These are phyloP conservation scores for Leptographium lundbergii DNA, from an alignment of 2,329 filamentous ascomycete genomes.

Conservation along the genomic window DNA sequence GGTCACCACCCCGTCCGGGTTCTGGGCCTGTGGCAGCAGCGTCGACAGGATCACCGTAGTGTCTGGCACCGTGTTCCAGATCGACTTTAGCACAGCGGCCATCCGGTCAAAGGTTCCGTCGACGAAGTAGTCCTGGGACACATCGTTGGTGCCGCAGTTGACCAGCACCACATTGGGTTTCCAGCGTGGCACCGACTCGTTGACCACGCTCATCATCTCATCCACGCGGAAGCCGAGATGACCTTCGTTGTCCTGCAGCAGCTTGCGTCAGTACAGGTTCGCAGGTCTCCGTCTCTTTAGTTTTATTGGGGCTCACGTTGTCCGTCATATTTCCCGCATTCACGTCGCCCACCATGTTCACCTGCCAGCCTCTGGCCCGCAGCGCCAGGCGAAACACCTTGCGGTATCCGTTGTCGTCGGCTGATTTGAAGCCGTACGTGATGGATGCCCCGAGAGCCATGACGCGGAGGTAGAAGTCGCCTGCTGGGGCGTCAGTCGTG, in stretches of 20 bases:
- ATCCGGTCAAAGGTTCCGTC: slow-evolving; percentile 9
- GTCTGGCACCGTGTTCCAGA: slow-evolving; percentile 12
- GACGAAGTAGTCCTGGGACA: slow-evolving; percentile 7
- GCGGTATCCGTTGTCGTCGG: slow-evolving; percentile 14
- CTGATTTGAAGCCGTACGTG: slow-evolving; percentile 23
- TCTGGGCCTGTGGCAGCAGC: slow-evolving; percentile 11
- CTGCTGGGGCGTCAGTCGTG: no score
- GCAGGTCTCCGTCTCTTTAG: no score
- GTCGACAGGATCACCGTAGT: slow-evolving; percentile 13
- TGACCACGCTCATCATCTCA: slow-evolving; percentile 2
- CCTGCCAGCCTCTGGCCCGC: not conserved
- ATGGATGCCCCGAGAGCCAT: slow-evolving; percentile 33
- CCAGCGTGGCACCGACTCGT: not conserved
- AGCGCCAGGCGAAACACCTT: slow-evolving; percentile 6
- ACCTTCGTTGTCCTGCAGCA: slow-evolving; percentile 3
- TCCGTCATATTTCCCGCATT: slow-evolving; percentile 6
- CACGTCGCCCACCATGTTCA: slow-evolving; percentile 8
- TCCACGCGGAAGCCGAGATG: slow-evolving; percentile 3
- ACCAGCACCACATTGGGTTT: slow-evolving; percentile 13
- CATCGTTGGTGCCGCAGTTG: slow-evolving; percentile 14
- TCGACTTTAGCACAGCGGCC: slow-evolving; percentile 10
- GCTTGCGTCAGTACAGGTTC: not conserved
- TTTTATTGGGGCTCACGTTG: no score
- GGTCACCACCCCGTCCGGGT: slow-evolving; percentile 7
- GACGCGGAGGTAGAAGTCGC: slow-evolving; percentile 20